Evolutionary conservation across 164 flowering plant genomes (phyloP).

Genomic region (Piper betle): DNA sequence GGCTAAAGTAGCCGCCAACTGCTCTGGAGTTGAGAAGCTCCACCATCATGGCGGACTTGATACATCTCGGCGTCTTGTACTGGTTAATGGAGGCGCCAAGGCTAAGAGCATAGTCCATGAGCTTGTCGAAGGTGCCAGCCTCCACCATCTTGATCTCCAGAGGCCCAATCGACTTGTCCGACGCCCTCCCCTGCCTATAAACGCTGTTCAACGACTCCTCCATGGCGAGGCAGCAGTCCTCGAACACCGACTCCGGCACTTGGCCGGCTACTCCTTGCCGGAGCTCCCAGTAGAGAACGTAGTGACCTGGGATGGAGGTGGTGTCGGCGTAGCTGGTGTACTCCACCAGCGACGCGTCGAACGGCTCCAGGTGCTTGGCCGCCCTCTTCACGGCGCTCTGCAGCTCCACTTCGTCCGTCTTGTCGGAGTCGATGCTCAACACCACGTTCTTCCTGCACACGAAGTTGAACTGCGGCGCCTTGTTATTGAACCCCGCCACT

Average conservation of each 20-base stretch:
- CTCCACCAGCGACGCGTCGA: slow-evolving; percentile 55
- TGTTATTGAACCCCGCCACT: slow-evolving; percentile 95
- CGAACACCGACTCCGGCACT: slow-evolving; percentile 69
- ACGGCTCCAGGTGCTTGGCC: slow-evolving; percentile 50
- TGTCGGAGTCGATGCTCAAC: slow-evolving; percentile 84
- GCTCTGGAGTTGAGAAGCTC: slow-evolving; percentile 75
- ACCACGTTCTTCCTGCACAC: slow-evolving; percentile 86
- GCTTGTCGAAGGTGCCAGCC: slow-evolving; percentile 80
- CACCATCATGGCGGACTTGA: slow-evolving; percentile 70
- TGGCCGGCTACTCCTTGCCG: slow-evolving; percentile 41
- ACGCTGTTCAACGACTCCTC: slow-evolving; percentile 89
- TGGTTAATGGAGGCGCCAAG: slow-evolving; percentile 88
- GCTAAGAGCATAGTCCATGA: slow-evolving; percentile 95
- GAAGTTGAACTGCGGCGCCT: slow-evolving; percentile 91
- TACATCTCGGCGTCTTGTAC: slow-evolving; percentile 95
- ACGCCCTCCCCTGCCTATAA: slow-evolving; percentile 72
- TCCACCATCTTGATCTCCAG: slow-evolving; percentile 86
- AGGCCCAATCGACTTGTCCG: slow-evolving; percentile 82
- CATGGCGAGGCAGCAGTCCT: slow-evolving; percentile 75
- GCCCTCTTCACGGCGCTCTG: slow-evolving; percentile 80
- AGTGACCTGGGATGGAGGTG: slow-evolving; percentile 69
- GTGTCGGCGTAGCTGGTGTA: slow-evolving; percentile 92
- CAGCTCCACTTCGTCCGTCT: slow-evolving; percentile 94
- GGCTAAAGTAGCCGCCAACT: slow-evolving; percentile 47
- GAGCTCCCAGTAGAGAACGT: slow-evolving; percentile 91